A percentile compares a stretch with the other conserved stretches of the same genome.
Conservation (phyloP, 164 flowering plant genomes). For the Sedum album region DNA sequence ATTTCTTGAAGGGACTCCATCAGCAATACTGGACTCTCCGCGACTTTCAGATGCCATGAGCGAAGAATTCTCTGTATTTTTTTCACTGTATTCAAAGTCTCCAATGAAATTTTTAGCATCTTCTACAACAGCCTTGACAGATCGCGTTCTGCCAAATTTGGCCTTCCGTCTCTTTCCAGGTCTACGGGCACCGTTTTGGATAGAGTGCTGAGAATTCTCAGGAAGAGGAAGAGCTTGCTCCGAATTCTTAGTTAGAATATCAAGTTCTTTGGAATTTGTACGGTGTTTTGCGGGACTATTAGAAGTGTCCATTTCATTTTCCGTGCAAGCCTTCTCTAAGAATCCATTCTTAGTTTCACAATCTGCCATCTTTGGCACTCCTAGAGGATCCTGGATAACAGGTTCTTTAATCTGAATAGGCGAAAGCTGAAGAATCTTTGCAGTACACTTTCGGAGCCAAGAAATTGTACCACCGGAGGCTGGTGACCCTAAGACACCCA, state of each 20-base stretch:
- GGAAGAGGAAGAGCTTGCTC: slow-evolving; percentile 14
- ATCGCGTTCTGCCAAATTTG: slow-evolving; percentile 24
- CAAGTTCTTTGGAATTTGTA: slow-evolving; percentile 15
- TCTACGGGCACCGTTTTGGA: slow-evolving; percentile 12
- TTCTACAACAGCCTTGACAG: slow-evolving; percentile 33
- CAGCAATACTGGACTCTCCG: slow-evolving; percentile 25
- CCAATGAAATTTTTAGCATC: slow-evolving; percentile 23
- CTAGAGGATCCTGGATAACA: slow-evolving; percentile 11
- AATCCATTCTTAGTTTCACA: slow-evolving; percentile 2
- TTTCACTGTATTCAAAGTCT: slow-evolving; percentile 18
- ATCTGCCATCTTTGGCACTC: slow-evolving; percentile 7
- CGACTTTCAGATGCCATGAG: slow-evolving; percentile 15
- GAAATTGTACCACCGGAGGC: slow-evolving; percentile 28
- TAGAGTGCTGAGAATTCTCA: slow-evolving; percentile 17
- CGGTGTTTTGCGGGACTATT: slow-evolving; percentile 18
- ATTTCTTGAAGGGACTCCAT: slow-evolving; percentile 20
- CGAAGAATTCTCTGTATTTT: slow-evolving; percentile 18
- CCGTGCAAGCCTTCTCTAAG: slow-evolving; percentile 13
- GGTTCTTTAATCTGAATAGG: slow-evolving; percentile 21
- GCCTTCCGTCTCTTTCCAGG: slow-evolving; percentile 21
- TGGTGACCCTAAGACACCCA: slow-evolving; percentile 22
- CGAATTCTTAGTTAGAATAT: slow-evolving; percentile 15
- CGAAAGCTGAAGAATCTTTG: slow-evolving; percentile 32
- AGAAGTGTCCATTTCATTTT: slow-evolving; percentile 11
- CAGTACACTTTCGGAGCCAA: slow-evolving; percentile 40